Base-by-base conservation (phyloP, 148 eudicot genomes). In the Vaccinium myrtillus region DNA sequence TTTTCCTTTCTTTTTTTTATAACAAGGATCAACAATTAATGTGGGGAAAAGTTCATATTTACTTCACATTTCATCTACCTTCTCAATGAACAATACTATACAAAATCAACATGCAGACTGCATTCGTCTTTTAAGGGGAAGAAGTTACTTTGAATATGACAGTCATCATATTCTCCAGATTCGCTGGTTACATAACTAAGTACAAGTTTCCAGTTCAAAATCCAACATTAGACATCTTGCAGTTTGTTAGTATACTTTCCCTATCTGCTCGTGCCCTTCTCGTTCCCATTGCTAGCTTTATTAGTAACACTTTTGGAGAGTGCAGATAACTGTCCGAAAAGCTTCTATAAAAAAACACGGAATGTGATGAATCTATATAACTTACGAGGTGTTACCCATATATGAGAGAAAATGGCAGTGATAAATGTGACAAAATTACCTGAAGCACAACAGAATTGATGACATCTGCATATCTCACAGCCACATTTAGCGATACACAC, bases 381-480 rank as follows among this genome's bases (percentile, higher is more conserved):
- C 32, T 39, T 51, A 6, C 27, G 36, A 67, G 25, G 49, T 65
- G 6, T 13, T 36, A 67, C 21, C 63, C 54, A 2, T 2, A 18
- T 8, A 69, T 8, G 63, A 39, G 15, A 53, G 32, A 69, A 19
- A 71, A 69, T 8, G 25, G 32, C 61, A 48, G 11, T 18, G 73
- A 59, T 14, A 32, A 74, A 36, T 25, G 39, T 67, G 15, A 50
- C 19, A 18, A 75, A 18, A 49, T 86, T 92, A 97, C 99, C 99
- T 97, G 99, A 83, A 95, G 92, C 82, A 95, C 99, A 75, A 97
- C 90, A 53, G 99, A 93, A 81, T 95, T 95, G 54, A 95, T 92
- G 70, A 97, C 92, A 86, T 97, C 99, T 49, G 98, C 99, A 88
- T 95, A 95, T 86, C 99, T 88, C 81, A 97, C 98, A 7, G 99